Evolutionary conservation across 2,329 filamentous ascomycete species (phyloP).

Genomic region (Eutypa lata): DNA sequence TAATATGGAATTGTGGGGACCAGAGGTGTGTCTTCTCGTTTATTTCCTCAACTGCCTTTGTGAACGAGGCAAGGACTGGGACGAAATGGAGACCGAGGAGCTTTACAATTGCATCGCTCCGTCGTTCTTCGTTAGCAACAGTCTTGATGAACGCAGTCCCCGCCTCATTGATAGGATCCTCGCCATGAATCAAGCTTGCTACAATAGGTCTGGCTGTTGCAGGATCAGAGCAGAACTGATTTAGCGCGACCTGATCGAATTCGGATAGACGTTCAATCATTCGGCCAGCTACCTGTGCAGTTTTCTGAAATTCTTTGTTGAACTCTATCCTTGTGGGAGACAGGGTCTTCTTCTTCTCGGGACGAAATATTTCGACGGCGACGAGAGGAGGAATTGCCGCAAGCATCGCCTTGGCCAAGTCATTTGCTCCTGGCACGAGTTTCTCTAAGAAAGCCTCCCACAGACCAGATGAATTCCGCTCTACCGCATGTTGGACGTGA

Average conservation of each 20-base stretch:
- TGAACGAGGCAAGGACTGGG: constrained; percentile 42
- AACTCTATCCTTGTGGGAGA: constrained; percentile 61
- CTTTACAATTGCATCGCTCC: constrained; percentile 46
- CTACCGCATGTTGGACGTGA: constrained; percentile 63
- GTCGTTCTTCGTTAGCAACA: constrained; percentile 64
- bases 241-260: constrained; percentile 67
- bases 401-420: constrained; percentile 72
- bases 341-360: constrained; percentile 43
- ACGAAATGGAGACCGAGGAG: constrained; percentile 44
- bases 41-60: constrained; percentile 39
- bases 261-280: constrained; percentile 78
- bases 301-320: constrained; percentile 65
- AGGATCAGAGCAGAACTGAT: constrained; percentile 64
- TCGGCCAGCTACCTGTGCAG: constrained; percentile 60
- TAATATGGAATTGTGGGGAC: constrained; percentile 54
- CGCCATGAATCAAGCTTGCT: constrained; percentile 76
- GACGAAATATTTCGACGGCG: constrained; percentile 70
- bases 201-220: constrained; percentile 72
- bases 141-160: constrained; percentile 80
- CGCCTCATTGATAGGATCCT: constrained; percentile 74
- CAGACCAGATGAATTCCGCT: constrained; percentile 68
- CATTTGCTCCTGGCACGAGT: constrained; percentile 63
- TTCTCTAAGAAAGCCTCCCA: constrained; percentile 75
- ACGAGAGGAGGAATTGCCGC: constrained; percentile 68
- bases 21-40: constrained; percentile 45